A percentile compares a stretch with the other conserved stretches of the same genome.
phyloP scores from a whole-genome alignment of 768 basidiomycete species.

The Mycena galopus region DNA sequence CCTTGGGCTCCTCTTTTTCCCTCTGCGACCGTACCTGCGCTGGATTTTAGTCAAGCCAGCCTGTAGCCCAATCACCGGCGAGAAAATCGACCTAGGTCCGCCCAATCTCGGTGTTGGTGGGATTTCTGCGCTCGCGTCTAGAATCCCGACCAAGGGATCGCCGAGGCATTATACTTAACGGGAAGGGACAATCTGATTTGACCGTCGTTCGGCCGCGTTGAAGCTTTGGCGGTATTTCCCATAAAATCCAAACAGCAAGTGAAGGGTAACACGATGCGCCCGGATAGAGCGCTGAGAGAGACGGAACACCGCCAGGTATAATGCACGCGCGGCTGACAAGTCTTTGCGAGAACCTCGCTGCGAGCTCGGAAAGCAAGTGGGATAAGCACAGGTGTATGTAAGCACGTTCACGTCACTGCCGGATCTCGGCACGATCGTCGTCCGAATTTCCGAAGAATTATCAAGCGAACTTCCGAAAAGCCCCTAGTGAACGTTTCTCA shows the following conservation, averaged over 20 bases:
- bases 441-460: not conserved
- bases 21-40: not conserved
- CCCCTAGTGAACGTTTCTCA: not conserved
- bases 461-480: not conserved
- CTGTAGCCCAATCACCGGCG: not conserved
- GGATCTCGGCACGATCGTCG: too few species aligned
- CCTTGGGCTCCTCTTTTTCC: not conserved
- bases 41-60: not conserved
- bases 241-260: too few species aligned
- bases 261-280: too few species aligned
- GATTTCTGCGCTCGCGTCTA: not conserved
- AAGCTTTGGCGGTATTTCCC: too few species aligned
- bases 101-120: not conserved
- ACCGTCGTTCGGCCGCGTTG: too few species aligned
- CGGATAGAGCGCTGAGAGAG: not conserved
- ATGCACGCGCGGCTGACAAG: not conserved
- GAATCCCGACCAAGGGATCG: not conserved
- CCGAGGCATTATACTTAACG: not conserved
- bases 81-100: constrained; percentile 21
- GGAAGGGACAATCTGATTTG: too few species aligned
- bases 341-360: not conserved
- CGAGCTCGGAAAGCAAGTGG: not conserved
- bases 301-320: not conserved
- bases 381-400: not conserved
- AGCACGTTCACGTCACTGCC: not conserved